phyloP scores from a whole-genome alignment of 768 basidiomycete species.

The Vishniacozyma victoriae region DNA sequence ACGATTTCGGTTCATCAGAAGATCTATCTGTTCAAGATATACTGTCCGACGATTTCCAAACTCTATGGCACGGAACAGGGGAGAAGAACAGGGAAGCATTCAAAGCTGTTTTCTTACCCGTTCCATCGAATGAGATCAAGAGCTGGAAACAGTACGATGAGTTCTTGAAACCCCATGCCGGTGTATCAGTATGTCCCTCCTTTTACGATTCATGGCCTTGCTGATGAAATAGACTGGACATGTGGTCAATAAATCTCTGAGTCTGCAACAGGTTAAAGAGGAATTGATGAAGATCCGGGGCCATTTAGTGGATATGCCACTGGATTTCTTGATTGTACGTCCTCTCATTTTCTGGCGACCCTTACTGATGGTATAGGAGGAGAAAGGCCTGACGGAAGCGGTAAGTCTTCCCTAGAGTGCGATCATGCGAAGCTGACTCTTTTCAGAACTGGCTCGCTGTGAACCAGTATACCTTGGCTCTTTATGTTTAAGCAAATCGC shows the following conservation, averaged over 20 bases:
- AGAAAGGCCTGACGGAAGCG: neutral
- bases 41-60: slow-evolving; percentile 57
- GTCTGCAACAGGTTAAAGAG: slow-evolving; percentile 65
- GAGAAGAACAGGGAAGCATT: slow-evolving; percentile 76
- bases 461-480: slow-evolving; percentile 20
- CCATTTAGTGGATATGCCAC: slow-evolving; percentile 50
- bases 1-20: slow-evolving; percentile 58
- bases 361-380: neutral
- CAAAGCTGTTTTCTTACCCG: slow-evolving; percentile 76
- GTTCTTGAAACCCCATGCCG: slow-evolving; percentile 31
- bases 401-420: neutral
- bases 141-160: slow-evolving; percentile 72
- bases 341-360: neutral
- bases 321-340: slow-evolving; percentile 45
- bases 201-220: slow-evolving; percentile 55
- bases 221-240: slow-evolving; percentile 62
- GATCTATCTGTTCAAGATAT: slow-evolving; percentile 74
- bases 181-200: slow-evolving; percentile 47
- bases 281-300: slow-evolving; percentile 58
- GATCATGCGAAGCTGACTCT: neutral
- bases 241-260: slow-evolving; percentile 60
- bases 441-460: slow-evolving; percentile 21
- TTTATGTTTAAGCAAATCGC: slow-evolving; percentile 24
- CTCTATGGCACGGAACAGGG: slow-evolving; percentile 66
- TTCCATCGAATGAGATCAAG: slow-evolving; percentile 71